These are phyloP conservation scores for Cercophora scortea DNA, from an alignment of 495 filamentous ascomycete genomes.

Conservation along the genomic window DNA sequence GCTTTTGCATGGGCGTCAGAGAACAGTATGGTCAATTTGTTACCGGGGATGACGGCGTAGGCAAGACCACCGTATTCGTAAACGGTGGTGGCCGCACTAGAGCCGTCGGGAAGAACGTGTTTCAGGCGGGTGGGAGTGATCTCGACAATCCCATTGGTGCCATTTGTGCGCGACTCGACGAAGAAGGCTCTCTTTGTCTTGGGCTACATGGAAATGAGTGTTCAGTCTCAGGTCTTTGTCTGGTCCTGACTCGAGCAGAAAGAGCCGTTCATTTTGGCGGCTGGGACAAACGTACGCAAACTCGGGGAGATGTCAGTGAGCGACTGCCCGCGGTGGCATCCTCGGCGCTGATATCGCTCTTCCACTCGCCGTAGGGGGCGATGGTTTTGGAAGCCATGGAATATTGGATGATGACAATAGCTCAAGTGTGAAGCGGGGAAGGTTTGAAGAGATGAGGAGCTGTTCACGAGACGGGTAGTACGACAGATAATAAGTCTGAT, in stretches of 20 bases:
- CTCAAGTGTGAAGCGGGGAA: no score
- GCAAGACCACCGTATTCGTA: slow-evolving; percentile 40
- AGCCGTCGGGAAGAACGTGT: slow-evolving; percentile 34
- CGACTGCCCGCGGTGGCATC: slow-evolving; percentile 23
- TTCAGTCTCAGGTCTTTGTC: no score
- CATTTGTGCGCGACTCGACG: slow-evolving; percentile 21
- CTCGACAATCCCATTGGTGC: slow-evolving; percentile 28
- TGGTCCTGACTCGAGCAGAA: no score
- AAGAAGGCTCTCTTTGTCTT: slow-evolving; percentile 29
- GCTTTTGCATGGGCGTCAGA: slow-evolving; percentile 27
- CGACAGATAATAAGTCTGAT: no score
- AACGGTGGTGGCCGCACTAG: slow-evolving; percentile 30
- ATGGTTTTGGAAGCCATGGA: slow-evolving; percentile 7
- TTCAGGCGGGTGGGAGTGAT: slow-evolving; percentile 16
- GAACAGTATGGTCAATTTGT: slow-evolving; percentile 29
- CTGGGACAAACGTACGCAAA: slow-evolving; percentile 13
- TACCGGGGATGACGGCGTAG: slow-evolving; percentile 20
- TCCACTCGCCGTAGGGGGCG: slow-evolving; percentile 38
- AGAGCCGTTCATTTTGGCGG: no score
- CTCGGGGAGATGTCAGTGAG: slow-evolving; percentile 15
- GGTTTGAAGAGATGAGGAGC: no score
- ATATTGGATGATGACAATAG: no score
- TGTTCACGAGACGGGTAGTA: no score
- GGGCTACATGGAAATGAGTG: no score
- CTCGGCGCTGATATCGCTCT: slow-evolving; percentile 34